These are phyloP conservation scores for Delphinella strobiligena DNA, from an alignment of 2,329 filamentous ascomycete species.

Conservation along the genomic window DNA sequence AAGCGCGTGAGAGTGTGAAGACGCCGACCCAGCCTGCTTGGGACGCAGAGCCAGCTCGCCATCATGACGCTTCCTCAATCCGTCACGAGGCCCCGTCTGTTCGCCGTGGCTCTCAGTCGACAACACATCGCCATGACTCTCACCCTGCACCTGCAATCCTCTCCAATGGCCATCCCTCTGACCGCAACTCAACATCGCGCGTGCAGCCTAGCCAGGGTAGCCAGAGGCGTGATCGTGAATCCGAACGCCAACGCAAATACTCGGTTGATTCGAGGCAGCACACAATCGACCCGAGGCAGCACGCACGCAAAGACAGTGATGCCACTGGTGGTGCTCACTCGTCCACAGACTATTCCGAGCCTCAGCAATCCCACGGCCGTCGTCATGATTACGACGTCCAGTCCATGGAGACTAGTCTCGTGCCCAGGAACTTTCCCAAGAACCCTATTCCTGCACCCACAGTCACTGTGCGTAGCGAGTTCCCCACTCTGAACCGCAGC, in stretches of 20 bases:
- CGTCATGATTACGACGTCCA: conserved; percentile 93
- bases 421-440: conserved; percentile 54
- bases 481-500: conserved; percentile 83
- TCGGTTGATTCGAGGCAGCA: too few relatives aligned
- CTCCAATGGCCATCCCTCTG: too few relatives aligned
- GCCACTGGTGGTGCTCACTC: conserved; percentile 63
- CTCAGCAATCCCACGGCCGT: conserved; percentile 54
- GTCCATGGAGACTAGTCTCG: conserved; percentile 80
- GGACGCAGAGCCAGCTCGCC: too few relatives aligned
- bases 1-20: background rate
- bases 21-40: too few relatives aligned
- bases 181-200: too few relatives aligned
- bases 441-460: conserved; percentile 84
- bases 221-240: background rate
- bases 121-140: too few relatives aligned
- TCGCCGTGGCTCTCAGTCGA: too few relatives aligned
- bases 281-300: conserved; percentile 25
- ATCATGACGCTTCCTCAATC: too few relatives aligned
- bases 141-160: too few relatives aligned
- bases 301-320: conserved; percentile 69
- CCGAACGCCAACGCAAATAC: too few relatives aligned
- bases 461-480: conserved; percentile 93
- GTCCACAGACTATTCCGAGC: conserved; percentile 61
- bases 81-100: too few relatives aligned
- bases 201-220: too few relatives aligned